These are phyloP conservation scores for Globisporangium megalacanthum DNA, from an alignment of 352 stramenopile species.

Conservation along the genomic window DNA sequence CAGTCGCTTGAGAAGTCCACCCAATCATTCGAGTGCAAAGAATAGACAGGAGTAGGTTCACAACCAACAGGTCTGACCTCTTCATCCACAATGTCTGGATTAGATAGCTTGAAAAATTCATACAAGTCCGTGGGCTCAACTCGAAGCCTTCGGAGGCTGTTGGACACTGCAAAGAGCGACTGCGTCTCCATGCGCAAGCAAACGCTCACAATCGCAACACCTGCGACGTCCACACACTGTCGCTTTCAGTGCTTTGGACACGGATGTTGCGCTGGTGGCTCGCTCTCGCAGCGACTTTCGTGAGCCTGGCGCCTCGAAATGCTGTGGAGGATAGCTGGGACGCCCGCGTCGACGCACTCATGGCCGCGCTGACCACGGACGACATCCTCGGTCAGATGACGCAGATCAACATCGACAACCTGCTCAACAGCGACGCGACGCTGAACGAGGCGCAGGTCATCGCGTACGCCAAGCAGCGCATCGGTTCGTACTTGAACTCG, in stretches of 20 bases:
- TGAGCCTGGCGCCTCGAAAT: slow-evolving; percentile 17
- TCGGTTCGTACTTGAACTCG: slow-evolving; percentile 89
- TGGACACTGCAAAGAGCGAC: no score
- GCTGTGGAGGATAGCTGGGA: slow-evolving; percentile 23
- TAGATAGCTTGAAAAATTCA: no score
- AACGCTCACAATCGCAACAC: background rate
- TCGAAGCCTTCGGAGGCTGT: no score
- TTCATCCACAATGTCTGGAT: no score
- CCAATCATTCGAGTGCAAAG: no score
- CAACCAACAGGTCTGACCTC: no score
- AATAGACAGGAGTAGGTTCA: no score
- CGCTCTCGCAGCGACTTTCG: slow-evolving; percentile 18
- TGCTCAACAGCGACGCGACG: slow-evolving; percentile 45
- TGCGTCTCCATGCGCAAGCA: no score
- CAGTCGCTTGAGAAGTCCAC: no score
- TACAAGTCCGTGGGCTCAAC: no score
- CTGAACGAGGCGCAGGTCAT: slow-evolving; percentile 39
- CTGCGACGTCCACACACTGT: background rate
- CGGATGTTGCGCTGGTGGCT: slow-evolving; percentile 21
- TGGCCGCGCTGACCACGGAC: slow-evolving; percentile 46
- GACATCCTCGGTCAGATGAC: slow-evolving; percentile 79
- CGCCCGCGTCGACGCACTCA: slow-evolving; percentile 39
- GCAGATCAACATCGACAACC: slow-evolving; percentile 68
- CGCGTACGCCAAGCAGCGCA: slow-evolving; percentile 38
- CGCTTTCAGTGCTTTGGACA: background rate